Conservation (phyloP, 106 monocot species). For the Triglochin maritima region DNA sequence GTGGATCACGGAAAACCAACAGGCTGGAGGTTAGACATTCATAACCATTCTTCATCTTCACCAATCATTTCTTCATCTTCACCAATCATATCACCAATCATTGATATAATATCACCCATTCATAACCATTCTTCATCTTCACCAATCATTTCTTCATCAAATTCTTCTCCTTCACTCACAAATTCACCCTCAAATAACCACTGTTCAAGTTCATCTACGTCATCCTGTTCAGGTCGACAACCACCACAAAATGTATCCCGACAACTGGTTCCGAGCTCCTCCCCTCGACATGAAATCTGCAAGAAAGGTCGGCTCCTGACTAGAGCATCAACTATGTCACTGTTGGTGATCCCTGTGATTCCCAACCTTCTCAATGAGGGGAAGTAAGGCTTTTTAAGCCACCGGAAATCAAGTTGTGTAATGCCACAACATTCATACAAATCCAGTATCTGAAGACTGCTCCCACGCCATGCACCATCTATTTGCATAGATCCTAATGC, state of each 20-base stretch:
- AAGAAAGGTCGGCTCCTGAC: conserved; percentile 57
- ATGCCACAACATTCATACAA: conserved; percentile 67
- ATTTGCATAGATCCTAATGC: conserved; percentile 87
- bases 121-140: too few relatives aligned
- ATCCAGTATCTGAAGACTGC: conserved; percentile 73
- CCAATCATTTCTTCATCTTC: conserved; percentile 1
- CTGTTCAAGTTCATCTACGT: conserved; percentile 82
- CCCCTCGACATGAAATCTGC: conserved; percentile 60
- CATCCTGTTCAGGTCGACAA: conserved; percentile 62
- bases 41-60: too few relatives aligned
- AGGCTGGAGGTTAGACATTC: too few relatives aligned
- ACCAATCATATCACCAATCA: too few relatives aligned
- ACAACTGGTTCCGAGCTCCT: conserved; percentile 54
- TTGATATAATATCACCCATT: too few relatives aligned
- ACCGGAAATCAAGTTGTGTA: conserved; percentile 66
- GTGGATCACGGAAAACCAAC: too few relatives aligned
- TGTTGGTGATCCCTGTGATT: conserved; percentile 66
- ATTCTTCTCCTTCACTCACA: conserved; percentile 25
- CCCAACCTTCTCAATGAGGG: conserved; percentile 86
- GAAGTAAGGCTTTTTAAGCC: conserved; percentile 98
- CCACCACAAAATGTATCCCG: conserved; percentile 50
- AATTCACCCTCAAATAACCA: conserved; percentile 63
- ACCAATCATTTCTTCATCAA: conserved; percentile 2
- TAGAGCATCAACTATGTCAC: conserved; percentile 83
- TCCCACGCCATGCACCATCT: conserved; percentile 52